Evolutionary conservation across 306 rosid species (phyloP).

Genomic region (Betula pendula): DNA sequence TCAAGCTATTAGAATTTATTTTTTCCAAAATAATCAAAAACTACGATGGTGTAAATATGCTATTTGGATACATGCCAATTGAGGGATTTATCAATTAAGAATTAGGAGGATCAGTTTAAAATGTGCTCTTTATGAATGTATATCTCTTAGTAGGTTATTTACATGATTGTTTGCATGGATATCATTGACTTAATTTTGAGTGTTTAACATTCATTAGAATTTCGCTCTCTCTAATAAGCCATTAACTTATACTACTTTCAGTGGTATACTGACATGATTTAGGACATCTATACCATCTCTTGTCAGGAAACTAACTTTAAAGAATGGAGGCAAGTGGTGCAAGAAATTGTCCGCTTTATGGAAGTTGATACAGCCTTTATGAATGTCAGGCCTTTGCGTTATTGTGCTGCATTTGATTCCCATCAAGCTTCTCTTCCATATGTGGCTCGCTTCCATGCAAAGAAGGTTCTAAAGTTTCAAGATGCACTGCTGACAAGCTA

Average conservation of each 20-base stretch:
- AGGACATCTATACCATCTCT: constrained; percentile 31
- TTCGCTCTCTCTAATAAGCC: not conserved
- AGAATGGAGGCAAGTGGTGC: constrained; percentile 97
- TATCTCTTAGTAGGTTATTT: not conserved
- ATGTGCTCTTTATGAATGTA: not conserved
- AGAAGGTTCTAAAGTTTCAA: constrained; percentile 81
- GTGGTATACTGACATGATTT: constrained; percentile 29
- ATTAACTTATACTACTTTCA: not conserved
- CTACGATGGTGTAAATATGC: not conserved
- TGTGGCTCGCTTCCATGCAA: constrained; percentile 96
- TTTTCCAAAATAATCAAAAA: not conserved
- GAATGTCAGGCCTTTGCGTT: constrained; percentile 81
- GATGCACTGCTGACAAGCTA: constrained; percentile 85
- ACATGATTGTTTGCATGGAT: not conserved
- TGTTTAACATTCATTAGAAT: not conserved
- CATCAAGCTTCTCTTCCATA: constrained; percentile 72
- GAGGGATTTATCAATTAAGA: not conserved
- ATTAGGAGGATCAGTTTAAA: not conserved
- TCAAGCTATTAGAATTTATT: not conserved
- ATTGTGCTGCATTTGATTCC: constrained; percentile 62
- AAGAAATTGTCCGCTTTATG: constrained; percentile 86
- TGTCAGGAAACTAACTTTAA: constrained; percentile 83
- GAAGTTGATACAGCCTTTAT: constrained; percentile 63
- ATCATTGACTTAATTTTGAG: not conserved
- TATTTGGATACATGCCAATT: not conserved